A percentile compares a stretch with the other conserved stretches of the same genome.
Conservation (phyloP, 1,284 basidiomycete genomes). For the Apiotrichum mycotoxinovorans region DNA sequence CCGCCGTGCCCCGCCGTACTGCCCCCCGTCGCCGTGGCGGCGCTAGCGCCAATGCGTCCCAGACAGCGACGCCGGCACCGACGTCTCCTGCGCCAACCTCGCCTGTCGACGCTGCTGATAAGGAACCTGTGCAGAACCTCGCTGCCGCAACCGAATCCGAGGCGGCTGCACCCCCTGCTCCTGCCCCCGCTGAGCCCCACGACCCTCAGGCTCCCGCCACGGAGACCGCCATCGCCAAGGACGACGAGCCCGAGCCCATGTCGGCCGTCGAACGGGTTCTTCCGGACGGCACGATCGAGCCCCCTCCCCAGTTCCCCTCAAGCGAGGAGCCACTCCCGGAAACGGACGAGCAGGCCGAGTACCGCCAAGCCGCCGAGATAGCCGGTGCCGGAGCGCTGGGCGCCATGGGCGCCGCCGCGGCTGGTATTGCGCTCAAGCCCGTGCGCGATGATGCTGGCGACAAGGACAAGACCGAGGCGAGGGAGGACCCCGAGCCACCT, state of each 20-base stretch:
- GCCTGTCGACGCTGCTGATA: background rate
- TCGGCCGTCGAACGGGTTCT: slow-evolving; percentile 13
- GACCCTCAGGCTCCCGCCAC: background rate
- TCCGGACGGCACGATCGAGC: slow-evolving; percentile 28
- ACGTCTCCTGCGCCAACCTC: background rate
- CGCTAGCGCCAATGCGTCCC: slow-evolving; percentile 9
- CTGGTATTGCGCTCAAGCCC: slow-evolving; percentile 43
- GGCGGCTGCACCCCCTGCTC: background rate
- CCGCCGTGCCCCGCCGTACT: slow-evolving; percentile 40
- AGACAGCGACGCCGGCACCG: background rate
- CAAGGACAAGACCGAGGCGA: background rate
- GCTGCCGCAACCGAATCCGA: background rate
- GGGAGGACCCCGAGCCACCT: too few species aligned
- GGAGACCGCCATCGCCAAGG: too few species aligned
- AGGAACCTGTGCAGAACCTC: background rate
- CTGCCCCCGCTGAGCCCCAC: background rate
- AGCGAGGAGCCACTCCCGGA: slow-evolving; percentile 10
- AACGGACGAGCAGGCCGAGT: slow-evolving; percentile 2
- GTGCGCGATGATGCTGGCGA: background rate
- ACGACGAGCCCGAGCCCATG: background rate
- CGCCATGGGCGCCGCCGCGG: slow-evolving; percentile 38
- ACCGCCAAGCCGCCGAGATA: slow-evolving; percentile 19
- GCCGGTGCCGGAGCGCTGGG: slow-evolving; percentile 31
- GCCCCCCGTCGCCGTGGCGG: slow-evolving; percentile 34
- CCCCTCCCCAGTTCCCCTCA: slow-evolving; percentile 40